These are phyloP conservation scores for Pseudonitzschia multistriata DNA, from an alignment of 108 stramenopile species.

Conservation along the genomic window DNA sequence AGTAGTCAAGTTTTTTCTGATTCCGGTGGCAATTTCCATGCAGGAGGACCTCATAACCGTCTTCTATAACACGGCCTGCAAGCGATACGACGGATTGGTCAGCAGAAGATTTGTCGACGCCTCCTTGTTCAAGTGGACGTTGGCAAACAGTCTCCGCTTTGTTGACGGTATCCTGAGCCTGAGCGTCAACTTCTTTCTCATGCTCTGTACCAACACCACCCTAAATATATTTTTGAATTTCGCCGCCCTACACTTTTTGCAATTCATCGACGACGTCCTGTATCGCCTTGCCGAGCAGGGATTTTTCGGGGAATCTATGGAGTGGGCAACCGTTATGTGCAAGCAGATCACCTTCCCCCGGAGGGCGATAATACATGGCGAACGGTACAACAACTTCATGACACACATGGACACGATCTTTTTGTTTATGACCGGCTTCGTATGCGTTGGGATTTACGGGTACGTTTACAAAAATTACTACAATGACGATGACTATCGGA, in stretches of 20 bases:
- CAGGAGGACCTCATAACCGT: conserved; percentile 22
- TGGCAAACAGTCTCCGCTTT: neutral
- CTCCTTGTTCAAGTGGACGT: neutral
- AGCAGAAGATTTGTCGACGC: neutral
- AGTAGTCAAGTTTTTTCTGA: neutral
- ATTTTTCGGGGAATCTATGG: neutral
- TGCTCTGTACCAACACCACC: conserved; percentile 44
- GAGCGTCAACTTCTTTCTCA: conserved; percentile 44
- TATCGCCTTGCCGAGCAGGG: conserved; percentile 49
- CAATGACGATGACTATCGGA: no score
- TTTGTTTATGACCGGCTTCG: neutral
- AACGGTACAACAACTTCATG: neutral
- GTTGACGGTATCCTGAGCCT: conserved; percentile 14
- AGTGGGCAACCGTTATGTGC: neutral
- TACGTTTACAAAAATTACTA: no score
- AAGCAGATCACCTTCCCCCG: neutral
- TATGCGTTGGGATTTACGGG: neutral
- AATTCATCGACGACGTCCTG: conserved; percentile 57
- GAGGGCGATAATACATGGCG: neutral
- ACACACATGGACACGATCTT: neutral
- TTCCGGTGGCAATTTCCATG: conserved; percentile 16
- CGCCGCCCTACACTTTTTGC: conserved; percentile 63
- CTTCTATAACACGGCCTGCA: conserved; percentile 14
- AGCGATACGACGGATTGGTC: neutral
- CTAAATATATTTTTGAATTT: conserved; percentile 58